These are phyloP conservation scores for Bathelium albidoporum DNA, from an alignment of 495 filamentous ascomycete genomes.

Conservation along the genomic window DNA sequence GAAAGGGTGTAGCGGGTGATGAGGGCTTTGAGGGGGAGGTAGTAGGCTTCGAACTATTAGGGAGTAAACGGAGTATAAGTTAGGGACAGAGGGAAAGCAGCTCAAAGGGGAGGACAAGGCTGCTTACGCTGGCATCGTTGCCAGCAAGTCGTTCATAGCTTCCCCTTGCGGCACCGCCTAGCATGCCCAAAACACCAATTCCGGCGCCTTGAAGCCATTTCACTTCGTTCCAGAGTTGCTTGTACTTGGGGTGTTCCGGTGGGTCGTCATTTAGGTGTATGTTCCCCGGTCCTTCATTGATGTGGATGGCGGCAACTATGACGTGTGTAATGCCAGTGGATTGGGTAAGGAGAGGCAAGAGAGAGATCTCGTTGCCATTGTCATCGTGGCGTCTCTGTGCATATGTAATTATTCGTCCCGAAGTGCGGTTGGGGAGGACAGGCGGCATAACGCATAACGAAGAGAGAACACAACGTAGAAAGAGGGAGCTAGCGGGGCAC, in stretches of 20 bases:
- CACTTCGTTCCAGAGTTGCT: conserved; percentile 33
- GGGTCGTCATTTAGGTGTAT: conserved; percentile 38
- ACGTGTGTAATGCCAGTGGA: conserved; percentile 38
- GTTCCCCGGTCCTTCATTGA: conserved; percentile 34
- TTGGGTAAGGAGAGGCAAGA: conserved; percentile 36
- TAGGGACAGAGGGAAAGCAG: neutral
- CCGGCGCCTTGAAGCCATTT: conserved; percentile 33
- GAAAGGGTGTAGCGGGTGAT: conserved; percentile 28
- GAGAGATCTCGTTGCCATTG: conserved; percentile 27
- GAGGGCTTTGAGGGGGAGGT: conserved; percentile 28
- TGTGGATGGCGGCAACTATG: conserved; percentile 36
- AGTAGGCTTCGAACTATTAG: conserved; percentile 32
- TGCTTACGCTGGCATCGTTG: conserved; percentile 20
- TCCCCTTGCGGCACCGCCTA: conserved; percentile 37
- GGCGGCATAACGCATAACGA: neutral
- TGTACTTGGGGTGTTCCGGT: conserved; percentile 22
- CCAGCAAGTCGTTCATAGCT: conserved; percentile 29
- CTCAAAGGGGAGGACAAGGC: neutral
- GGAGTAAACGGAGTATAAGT: neutral
- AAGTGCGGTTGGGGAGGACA: neutral
- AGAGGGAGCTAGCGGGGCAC: neutral
- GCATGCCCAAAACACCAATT: conserved; percentile 36
- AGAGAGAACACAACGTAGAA: neutral
- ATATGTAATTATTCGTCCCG: neutral
- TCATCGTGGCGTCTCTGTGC: conserved; percentile 3